A percentile compares a stretch with the other conserved stretches of the same genome.
phyloP scores from a whole-genome alignment of 768 basidiomycete genomes.

The Kwoniella pini region DNA sequence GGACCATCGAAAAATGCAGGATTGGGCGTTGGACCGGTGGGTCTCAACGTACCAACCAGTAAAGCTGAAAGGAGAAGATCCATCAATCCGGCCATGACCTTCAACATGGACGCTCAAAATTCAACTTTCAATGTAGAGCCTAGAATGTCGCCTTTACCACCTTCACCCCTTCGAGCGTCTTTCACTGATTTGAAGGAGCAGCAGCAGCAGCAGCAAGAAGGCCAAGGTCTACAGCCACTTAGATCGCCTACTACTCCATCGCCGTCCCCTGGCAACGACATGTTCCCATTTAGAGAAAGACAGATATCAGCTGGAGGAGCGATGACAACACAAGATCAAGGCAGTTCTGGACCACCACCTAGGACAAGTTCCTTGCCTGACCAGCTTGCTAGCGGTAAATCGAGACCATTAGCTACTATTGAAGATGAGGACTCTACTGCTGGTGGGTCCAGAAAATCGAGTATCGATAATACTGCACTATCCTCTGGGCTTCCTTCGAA shows the following conservation, averaged over 20 bases:
- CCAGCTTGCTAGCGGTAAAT: slow-evolving; percentile 8
- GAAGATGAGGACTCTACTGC: slow-evolving; percentile 8
- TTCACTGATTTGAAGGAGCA: slow-evolving; percentile 57
- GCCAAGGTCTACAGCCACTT: background rate
- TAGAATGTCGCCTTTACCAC: slow-evolving; percentile 46
- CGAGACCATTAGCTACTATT: slow-evolving; percentile 8
- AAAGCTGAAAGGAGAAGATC: slow-evolving; percentile 61
- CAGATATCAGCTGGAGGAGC: slow-evolving; percentile 5
- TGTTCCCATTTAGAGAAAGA: slow-evolving; percentile 36
- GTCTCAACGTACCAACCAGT: slow-evolving; percentile 52
- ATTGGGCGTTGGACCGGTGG: slow-evolving; percentile 48
- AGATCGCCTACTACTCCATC: slow-evolving; percentile 38
- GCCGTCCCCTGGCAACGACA: slow-evolving; percentile 15
- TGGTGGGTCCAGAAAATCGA: background rate
- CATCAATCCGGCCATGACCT: slow-evolving; percentile 61
- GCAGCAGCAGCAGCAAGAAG: slow-evolving; percentile 13
- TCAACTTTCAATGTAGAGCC: slow-evolving; percentile 37
- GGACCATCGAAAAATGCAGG: slow-evolving; percentile 29
- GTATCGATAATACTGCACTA: background rate
- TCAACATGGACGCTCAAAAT: slow-evolving; percentile 52
- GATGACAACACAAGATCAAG: slow-evolving; percentile 3
- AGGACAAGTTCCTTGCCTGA: slow-evolving; percentile 46
- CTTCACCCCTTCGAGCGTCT: slow-evolving; percentile 52
- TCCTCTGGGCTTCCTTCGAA: slow-evolving; percentile 13
- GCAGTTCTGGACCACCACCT: slow-evolving; percentile 30